These are phyloP conservation scores for Taphrina sp. DNA, from an alignment of 1,139 yeast genomes.

Conservation along the genomic window DNA sequence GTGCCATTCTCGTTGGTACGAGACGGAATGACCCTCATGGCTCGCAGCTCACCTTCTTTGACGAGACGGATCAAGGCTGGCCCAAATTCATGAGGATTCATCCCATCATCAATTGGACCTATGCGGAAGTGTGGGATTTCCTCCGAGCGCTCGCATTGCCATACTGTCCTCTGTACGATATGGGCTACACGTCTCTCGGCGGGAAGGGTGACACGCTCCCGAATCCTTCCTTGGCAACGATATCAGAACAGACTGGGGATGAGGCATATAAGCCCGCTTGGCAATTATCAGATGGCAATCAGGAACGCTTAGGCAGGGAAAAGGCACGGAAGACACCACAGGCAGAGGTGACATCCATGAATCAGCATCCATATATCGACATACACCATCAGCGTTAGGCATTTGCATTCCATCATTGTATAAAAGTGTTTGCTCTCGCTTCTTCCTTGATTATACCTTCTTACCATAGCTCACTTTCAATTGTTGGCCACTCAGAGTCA, in stretches of 20 bases:
- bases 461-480: conserved; percentile 50
- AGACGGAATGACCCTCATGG: conserved; percentile 81
- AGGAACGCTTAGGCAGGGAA: conserved; percentile 33
- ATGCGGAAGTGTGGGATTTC: conserved; percentile 71
- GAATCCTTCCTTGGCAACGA: conserved; percentile 56
- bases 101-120: conserved; percentile 80
- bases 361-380: neutral
- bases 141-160: conserved; percentile 53
- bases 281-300: conserved; percentile 23
- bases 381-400: too few relatives aligned
- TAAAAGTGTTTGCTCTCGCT: too few relatives aligned
- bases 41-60: conserved; percentile 53
- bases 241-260: conserved; percentile 38
- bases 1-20: conserved; percentile 76
- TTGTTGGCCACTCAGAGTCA: conserved; percentile 45
- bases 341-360: neutral
- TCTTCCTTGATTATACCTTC: conserved; percentile 28
- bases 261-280: conserved; percentile 35
- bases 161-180: conserved; percentile 70
- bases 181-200: conserved; percentile 80
- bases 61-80: conserved; percentile 80
- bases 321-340: conserved; percentile 1
- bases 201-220: conserved; percentile 64
- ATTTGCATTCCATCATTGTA: too few relatives aligned
- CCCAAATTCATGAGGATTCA: conserved; percentile 76